phyloP scores from a whole-genome alignment of 1,284 basidiomycete genomes.

The Schizophyllum amplum region DNA sequence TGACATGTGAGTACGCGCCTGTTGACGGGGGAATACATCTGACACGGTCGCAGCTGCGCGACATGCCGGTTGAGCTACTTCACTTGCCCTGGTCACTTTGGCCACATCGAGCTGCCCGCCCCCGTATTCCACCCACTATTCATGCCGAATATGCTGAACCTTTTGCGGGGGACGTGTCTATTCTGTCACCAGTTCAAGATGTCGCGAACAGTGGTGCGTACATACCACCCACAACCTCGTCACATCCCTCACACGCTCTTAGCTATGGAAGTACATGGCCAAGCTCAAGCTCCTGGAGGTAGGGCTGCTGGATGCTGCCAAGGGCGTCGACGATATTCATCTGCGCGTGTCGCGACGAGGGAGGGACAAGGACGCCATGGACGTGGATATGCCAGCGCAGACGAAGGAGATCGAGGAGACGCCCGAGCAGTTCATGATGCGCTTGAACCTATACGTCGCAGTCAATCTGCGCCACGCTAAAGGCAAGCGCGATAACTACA shows the following conservation, averaged over 20 bases:
- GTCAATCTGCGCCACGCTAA: slow-evolving; percentile 51
- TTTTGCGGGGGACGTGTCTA: slow-evolving; percentile 87
- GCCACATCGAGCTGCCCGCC: slow-evolving; percentile 95
- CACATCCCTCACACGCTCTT: slow-evolving; percentile 5
- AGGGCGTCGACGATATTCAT: slow-evolving; percentile 64
- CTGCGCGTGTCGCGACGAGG: slow-evolving; percentile 22
- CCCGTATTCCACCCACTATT: slow-evolving; percentile 98
- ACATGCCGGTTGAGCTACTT: slow-evolving; percentile 92
- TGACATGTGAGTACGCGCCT: slow-evolving; percentile 71
- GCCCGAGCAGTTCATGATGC: slow-evolving; percentile 55
- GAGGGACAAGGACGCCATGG: slow-evolving; percentile 29
- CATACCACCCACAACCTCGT: background rate
- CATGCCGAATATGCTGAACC: slow-evolving; percentile 86
- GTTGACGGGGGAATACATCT: slow-evolving; percentile 6
- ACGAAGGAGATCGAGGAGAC: slow-evolving; percentile 39
- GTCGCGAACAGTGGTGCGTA: slow-evolving; percentile 65
- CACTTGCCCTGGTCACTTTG: slow-evolving; percentile 96
- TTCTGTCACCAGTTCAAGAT: slow-evolving; percentile 95
- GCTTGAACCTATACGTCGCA: slow-evolving; percentile 70
- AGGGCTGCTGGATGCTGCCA: slow-evolving; percentile 81
- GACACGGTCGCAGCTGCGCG: slow-evolving; percentile 58
- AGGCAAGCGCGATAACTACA: slow-evolving; percentile 77
- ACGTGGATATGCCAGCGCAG: slow-evolving; percentile 20
- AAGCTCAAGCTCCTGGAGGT: slow-evolving; percentile 88
- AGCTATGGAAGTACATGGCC: slow-evolving; percentile 80